Conservation (phyloP, 441 rosid species). For the Capsella rubella region DNA sequence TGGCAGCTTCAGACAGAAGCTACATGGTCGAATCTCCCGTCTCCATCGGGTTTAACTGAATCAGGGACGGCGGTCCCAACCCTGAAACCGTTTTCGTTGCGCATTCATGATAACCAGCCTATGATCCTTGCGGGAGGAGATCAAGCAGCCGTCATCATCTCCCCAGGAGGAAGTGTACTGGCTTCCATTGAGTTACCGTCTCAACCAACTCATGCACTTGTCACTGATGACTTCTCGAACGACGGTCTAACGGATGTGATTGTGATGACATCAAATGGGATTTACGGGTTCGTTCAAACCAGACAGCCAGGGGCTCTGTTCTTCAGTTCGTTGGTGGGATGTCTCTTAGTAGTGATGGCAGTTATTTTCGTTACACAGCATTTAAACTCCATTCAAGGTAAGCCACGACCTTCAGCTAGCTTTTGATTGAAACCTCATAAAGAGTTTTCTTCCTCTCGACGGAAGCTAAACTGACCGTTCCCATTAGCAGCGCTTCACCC, state of each 20-base stretch:
- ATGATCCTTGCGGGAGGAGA: slow-evolving; percentile 98
- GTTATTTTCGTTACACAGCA: slow-evolving; percentile 87
- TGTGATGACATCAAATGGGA: slow-evolving; percentile 85
- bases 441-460: slow-evolving; percentile 21
- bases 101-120: slow-evolving; percentile 76
- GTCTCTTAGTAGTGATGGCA: slow-evolving; percentile 93
- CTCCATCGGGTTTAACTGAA: slow-evolving; percentile 91
- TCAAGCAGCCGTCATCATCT: slow-evolving; percentile 81
- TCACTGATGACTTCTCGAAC: slow-evolving; percentile 86
- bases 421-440: slow-evolving; percentile 40
- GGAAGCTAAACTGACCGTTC: slow-evolving; percentile 28
- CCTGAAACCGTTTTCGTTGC: slow-evolving; percentile 75
- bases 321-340: slow-evolving; percentile 96
- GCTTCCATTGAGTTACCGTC: slow-evolving; percentile 84
- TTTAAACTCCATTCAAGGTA: slow-evolving; percentile 79
- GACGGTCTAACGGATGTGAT: slow-evolving; percentile 93
- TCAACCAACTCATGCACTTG: slow-evolving; percentile 85
- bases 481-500: slow-evolving; percentile 12
- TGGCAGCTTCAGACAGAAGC: slow-evolving; percentile 96
- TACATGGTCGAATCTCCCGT: slow-evolving; percentile 95
- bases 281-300: slow-evolving; percentile 93
- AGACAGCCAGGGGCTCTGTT: slow-evolving; percentile 98
- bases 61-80: slow-evolving; percentile 83
- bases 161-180: slow-evolving; percentile 84
- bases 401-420: slow-evolving; percentile 76